A percentile compares a stretch with the other conserved stretches of the same genome.
Conservation (phyloP, 495 filamentous ascomycete genomes). For the Podospora pseudopauciseta region DNA sequence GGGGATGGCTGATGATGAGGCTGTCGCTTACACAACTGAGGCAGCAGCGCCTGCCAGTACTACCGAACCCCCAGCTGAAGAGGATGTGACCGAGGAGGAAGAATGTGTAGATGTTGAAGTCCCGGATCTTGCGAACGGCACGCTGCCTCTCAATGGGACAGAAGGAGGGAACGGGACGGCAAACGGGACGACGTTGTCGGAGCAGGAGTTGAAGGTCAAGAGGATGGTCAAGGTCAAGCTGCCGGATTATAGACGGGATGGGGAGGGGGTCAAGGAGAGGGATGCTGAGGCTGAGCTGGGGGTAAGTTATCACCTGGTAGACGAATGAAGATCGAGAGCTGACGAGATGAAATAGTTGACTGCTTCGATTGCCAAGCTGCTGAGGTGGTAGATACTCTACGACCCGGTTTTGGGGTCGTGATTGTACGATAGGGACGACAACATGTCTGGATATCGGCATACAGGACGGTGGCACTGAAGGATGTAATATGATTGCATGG, state of each 20-base stretch:
- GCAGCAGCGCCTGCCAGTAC: background rate
- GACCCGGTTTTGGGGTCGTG: background rate
- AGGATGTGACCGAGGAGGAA: background rate
- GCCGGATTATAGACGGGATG: background rate
- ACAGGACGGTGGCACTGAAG: background rate
- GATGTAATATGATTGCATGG: background rate
- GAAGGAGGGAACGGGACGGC: background rate
- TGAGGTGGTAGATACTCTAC: background rate
- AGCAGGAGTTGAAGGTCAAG: background rate
- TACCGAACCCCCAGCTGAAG: background rate
- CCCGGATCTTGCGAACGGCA: background rate
- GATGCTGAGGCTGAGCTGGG: background rate
- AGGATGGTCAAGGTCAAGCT: background rate
- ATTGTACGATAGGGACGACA: background rate
- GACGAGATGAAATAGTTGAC: background rate
- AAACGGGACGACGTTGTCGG: background rate
- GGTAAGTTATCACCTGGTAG: background rate
- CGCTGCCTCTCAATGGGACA: background rate
- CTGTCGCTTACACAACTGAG: background rate
- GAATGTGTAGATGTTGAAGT: too few species aligned
- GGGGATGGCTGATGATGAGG: background rate
- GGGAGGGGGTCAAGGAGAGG: background rate
- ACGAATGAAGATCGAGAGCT: background rate
- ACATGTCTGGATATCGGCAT: too few species aligned
- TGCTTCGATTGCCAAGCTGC: background rate